These are phyloP conservation scores for Komagataella populi DNA, from an alignment of 805 yeast species.

Conservation along the genomic window DNA sequence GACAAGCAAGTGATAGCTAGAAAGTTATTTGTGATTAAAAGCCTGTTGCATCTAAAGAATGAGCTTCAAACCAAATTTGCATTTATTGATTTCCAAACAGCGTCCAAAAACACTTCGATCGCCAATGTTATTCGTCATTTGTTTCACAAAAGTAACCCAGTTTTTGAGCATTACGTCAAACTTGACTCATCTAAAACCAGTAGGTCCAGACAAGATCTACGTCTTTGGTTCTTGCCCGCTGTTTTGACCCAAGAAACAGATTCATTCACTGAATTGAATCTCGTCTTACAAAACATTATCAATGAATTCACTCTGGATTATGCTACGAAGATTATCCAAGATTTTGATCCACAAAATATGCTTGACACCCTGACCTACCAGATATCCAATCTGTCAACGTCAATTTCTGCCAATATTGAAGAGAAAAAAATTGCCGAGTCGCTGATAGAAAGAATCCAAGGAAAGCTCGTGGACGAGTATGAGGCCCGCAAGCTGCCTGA, in stretches of 20 bases:
- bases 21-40: neutral
- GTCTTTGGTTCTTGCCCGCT: neutral
- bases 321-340: neutral
- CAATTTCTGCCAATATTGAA: neutral
- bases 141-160: neutral
- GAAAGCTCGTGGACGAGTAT: neutral
- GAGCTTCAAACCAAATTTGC: neutral
- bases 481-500: neutral
- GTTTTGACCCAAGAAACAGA: neutral
- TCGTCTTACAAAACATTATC: neutral
- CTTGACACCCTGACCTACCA: neutral
- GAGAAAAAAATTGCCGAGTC: neutral
- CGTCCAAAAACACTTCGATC: neutral
- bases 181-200: neutral
- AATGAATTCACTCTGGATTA: neutral
- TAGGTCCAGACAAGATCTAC: neutral
- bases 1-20: neutral
- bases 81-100: neutral
- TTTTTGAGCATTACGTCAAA: neutral
- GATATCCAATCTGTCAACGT: neutral
- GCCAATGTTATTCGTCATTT: neutral
- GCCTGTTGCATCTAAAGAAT: neutral
- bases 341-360: neutral
- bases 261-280: neutral
- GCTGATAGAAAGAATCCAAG: neutral